Evolutionary conservation across 148 eudicot species (phyloP), one percentile per base, ranked within the genome.

Genomic region (Pharnaceum exiguum): DNA sequence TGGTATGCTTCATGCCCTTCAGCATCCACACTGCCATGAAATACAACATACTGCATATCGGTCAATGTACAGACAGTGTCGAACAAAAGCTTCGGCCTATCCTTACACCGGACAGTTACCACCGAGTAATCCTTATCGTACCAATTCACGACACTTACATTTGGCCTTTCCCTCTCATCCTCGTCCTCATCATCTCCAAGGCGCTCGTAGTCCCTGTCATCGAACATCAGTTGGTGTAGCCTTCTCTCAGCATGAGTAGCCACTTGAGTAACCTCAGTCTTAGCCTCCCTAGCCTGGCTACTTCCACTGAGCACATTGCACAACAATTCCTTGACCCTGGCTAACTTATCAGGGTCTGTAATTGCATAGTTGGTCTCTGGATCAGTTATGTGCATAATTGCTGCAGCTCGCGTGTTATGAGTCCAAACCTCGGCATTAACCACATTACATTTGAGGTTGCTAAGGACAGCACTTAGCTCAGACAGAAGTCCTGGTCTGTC

Each of bases 371-470:
- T 77, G 0, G 88, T 79, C 44, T 70, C 75, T 15, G 85, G 88
- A 48, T 88, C 96, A 2, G 96, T 87, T 23, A 91, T 85, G 55
- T 87, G 94, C 74, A 91, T 76, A 68, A 91, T 80, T 15, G 94
- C 80, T 29, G 98, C 98, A 17, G 96, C 98, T 6, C 90, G 76
- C 9, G 90, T 81, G 71, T 91, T 91, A 70, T 91, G 98, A 24
- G 98, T 91, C 98, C 98, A 91, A 16, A 91, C 85, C 78, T 91
- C 90, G 10, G 90, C 98, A 25, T 75, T 81, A 33, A 91, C 84
- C 45, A 91, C 96, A 49, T 81, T 87, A 79, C 98, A 91, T 38
- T 83, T 85, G 33, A 79, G 86, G 65, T 85, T 68, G 22, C 90
- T 69, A 1, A 91, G 88, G 50, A 91, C 88, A 27, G 98, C 96